Base-by-base conservation (phyloP, 2,329 filamentous ascomycete genomes). In the Lomentospora prolificans region DNA sequence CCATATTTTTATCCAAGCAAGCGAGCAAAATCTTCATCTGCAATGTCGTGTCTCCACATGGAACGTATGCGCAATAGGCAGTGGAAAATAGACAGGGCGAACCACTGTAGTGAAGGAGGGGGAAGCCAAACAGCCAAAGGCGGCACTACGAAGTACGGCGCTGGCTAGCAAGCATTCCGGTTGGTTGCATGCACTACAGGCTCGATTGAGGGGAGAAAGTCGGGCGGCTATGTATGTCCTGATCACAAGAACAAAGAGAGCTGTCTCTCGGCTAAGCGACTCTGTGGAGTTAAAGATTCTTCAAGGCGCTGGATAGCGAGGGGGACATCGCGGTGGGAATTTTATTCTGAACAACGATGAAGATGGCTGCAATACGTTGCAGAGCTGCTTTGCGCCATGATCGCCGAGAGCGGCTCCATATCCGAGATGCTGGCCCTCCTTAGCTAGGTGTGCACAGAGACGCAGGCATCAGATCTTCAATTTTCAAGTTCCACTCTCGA, bases 181-280 rank as follows among this genome's bases (percentile, higher is more conserved):
- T 52, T 52, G 50, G 50, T 9, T 53, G 24, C 51, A 53, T 53
- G 51, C 51, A 53, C 4, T 17, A 33, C 25, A 53, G 8, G 30
- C 14, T 25, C 19, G 17, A 25, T 44, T n/a, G 12, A 17, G 31
- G 10, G n/a, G 19, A 10, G 44, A 22, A 19, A n/a, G 12, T 5
- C 27, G 31, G 31, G 51, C 51, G 51, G 51, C 9, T 53, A 53
- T 53, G 51, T 44, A 51, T 22, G 31, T 28, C 12, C 27, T 33
- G n/a, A 33, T 53, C 51, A 53, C 51, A 41, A 36, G 22, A 28
- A 27, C 33, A 41, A 39, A 22, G 44, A 9, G 44, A 48, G 17
- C 7, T 48, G 19, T 48, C 44, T 17, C 44, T 48, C 44, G 44
- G 17, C 24, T 48, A 25, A 22, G 22, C 44, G 44, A 48, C 17